phyloP scores from a whole-genome alignment of 768 basidiomycete genomes.

The Imleria badia region DNA sequence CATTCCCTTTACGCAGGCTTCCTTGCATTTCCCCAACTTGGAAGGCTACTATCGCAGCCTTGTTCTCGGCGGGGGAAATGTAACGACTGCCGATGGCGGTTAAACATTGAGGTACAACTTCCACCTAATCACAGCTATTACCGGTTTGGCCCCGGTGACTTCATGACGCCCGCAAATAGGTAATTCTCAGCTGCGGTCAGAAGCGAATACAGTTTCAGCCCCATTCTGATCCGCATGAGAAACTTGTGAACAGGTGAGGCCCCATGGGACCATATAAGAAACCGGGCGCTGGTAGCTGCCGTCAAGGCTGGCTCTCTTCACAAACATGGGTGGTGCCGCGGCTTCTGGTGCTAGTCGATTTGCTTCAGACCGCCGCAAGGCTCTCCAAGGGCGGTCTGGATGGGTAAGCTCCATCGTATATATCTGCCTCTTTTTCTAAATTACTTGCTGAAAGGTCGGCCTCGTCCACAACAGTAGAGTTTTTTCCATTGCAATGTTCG shows the following conservation, averaged over 20 bases:
- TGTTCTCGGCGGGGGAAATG: too few species aligned
- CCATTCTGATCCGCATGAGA: constrained; percentile 1
- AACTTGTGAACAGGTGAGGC: neutral
- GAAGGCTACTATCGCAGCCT: too few species aligned
- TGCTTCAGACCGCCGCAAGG: constrained; percentile 47
- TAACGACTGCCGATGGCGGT: too few species aligned
- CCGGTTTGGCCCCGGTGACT: neutral
- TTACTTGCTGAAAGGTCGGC: constrained; percentile 36
- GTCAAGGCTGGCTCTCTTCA: neutral
- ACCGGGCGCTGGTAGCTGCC: neutral
- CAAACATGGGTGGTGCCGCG: constrained; percentile 47
- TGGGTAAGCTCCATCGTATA: constrained; percentile 45
- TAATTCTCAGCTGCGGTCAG: neutral
- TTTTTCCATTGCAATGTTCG: constrained; percentile 47
- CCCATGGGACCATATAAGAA: too few species aligned
- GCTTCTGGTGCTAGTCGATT: constrained; percentile 27
- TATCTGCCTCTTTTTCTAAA: neutral
- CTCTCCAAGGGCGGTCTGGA: constrained; percentile 64
- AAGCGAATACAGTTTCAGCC: neutral
- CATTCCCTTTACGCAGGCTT: too few species aligned
- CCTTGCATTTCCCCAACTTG: too few species aligned
- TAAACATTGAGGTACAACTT: neutral
- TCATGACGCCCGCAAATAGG: neutral
- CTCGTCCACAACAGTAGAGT: constrained; percentile 32
- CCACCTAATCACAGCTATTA: neutral